These are phyloP conservation scores for Pichia membranifaciens DNA, from an alignment of 805 yeast genomes.

Conservation along the genomic window DNA sequence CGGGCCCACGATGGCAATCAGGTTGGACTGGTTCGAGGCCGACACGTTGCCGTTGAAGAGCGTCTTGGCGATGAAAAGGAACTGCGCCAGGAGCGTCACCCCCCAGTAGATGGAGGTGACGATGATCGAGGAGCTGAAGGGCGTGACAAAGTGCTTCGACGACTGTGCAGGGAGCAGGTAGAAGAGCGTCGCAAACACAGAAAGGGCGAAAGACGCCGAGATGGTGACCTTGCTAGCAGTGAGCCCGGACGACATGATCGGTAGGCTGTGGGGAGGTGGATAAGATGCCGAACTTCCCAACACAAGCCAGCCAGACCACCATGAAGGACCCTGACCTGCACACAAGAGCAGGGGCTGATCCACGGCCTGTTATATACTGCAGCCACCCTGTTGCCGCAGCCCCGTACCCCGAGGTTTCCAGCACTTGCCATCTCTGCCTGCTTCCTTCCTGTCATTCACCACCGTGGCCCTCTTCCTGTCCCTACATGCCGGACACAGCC, in stretches of 20 bases:
- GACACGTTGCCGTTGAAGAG: constrained; percentile 29
- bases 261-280: background rate
- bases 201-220: constrained; percentile 47
- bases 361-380: no score
- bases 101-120: constrained; percentile 55
- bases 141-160: constrained; percentile 47
- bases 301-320: no score
- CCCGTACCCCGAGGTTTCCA: no score
- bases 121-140: constrained; percentile 56
- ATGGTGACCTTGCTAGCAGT: constrained; percentile 36
- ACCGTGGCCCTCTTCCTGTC: no score
- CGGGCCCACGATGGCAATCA: constrained; percentile 42
- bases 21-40: constrained; percentile 25
- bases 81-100: constrained; percentile 46
- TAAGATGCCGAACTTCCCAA: no score
- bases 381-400: no score
- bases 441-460: no score
- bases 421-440: no score
- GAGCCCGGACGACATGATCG: constrained; percentile 11
- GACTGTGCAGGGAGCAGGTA: constrained; percentile 45
- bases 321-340: no score
- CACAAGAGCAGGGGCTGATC: no score
- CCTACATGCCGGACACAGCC: no score
- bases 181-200: constrained; percentile 46
- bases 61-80: constrained; percentile 40